phyloP scores from a whole-genome alignment of 176 grass and related monocot genomes.

The Phyllostachys edulis region DNA sequence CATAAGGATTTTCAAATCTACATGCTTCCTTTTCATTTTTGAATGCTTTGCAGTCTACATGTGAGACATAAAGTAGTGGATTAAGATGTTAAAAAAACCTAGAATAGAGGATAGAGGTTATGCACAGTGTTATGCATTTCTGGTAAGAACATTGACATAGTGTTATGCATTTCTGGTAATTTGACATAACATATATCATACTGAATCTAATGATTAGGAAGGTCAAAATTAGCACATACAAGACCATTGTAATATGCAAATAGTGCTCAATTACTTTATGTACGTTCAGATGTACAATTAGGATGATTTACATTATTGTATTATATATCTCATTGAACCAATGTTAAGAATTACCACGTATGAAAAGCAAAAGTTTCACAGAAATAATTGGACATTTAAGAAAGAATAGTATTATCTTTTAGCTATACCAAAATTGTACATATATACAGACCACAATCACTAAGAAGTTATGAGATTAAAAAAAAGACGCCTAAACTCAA shows the following conservation, averaged over 20 bases:
- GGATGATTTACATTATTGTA: background rate
- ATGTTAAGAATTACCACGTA: background rate
- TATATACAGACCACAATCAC: slow-evolving; percentile 31
- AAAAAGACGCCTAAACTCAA: slow-evolving; percentile 11
- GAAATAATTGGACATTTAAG: background rate
- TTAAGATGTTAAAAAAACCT: too few species aligned
- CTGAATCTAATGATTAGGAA: background rate
- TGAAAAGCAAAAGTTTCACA: background rate
- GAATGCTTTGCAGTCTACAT: too few species aligned
- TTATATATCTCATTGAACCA: background rate
- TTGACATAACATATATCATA: background rate
- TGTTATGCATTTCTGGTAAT: too few species aligned
- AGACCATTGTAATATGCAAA: background rate
- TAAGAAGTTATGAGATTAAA: slow-evolving; percentile 30
- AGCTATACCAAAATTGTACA: slow-evolving; percentile 45
- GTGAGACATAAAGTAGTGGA: too few species aligned
- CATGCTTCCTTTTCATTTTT: too few species aligned
- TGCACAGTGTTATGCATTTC: too few species aligned
- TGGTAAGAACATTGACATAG: too few species aligned
- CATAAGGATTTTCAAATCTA: too few species aligned
- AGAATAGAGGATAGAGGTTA: too few species aligned
- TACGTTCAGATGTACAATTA: background rate
- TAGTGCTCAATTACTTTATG: background rate
- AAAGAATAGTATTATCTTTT: background rate
- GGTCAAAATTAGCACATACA: background rate